Evolutionary conservation across 495 filamentous ascomycete genomes (phyloP), one percentile per base, ranked within the genome.

Genomic region (Margaritispora aquatica): DNA sequence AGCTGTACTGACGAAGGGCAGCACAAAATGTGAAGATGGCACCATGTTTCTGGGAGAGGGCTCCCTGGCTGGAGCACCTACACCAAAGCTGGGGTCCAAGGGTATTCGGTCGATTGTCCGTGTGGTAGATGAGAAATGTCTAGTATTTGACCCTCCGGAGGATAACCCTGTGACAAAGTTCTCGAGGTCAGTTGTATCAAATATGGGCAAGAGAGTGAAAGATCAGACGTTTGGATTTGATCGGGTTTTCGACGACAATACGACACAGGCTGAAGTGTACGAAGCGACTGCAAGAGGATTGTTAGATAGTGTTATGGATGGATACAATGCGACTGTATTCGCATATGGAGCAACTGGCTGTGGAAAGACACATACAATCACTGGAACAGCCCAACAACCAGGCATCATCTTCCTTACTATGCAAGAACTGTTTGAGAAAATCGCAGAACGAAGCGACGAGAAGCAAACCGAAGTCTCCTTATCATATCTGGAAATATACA

Each of bases 321-420:
- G 94, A 51, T 99, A 96, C 76, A 99, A 99, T 78, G 94, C 95
- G 46, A 99, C 94, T 0, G 94, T 99, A 0, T 99, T 97, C 71
- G 94, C 94, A 26, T 99, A 99, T 73, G 94, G 94, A 63, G 94
- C 94, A 20, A 99, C 94, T 1, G 94, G 94, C 34, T 98, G 94
- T 71, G 94, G 94, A 70, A 98, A 97, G 74, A 98, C 94, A 19
- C 94, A 98, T 72, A 98, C 94, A 15, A 98, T 98, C 70, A 89
- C 87, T n/a, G 92, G 94, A 54, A 97, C 93, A 0, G 77, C 89
- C 0, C 90, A 96, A 70, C 87, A 94, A 69, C 94, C 94, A 2
- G 94, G 94, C 46, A 97, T 99, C 58, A 99, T 99, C 68, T 99
- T 97, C 73, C 73, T 99, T 54, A 97, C 94, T 0, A 97, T 97